These are phyloP conservation scores for Paratinospora sagittata DNA, from an alignment of 164 flowering plant species.

Conservation along the genomic window DNA sequence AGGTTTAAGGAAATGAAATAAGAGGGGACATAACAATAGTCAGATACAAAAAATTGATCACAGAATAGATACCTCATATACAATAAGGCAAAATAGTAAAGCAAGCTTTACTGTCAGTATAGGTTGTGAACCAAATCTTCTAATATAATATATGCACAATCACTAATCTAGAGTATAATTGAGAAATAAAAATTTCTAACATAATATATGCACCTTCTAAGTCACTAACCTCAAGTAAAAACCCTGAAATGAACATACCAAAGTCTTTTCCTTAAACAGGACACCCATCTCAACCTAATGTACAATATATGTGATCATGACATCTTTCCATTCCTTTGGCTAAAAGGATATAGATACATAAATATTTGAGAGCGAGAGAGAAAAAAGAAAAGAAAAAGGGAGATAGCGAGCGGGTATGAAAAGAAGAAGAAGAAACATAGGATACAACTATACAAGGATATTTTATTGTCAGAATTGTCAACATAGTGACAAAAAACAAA, in stretches of 20 bases:
- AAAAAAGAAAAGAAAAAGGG: neutral
- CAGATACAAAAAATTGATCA: neutral
- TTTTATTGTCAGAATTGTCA: neutral
- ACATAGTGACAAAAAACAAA: neutral
- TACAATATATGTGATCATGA: neutral
- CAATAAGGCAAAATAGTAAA: neutral
- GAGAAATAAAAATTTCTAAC: neutral
- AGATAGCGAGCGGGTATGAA: too few relatives aligned
- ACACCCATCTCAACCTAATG: neutral
- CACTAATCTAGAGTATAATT: neutral
- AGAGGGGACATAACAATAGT: neutral
- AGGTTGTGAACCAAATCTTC: neutral
- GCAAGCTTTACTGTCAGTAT: constrained; percentile 3
- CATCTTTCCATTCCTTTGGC: too few relatives aligned
- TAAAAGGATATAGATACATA: too few relatives aligned
- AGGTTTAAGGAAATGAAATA: constrained; percentile 8
- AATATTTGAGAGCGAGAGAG: neutral
- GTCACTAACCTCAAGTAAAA: neutral
- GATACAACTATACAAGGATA: neutral
- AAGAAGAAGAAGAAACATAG: neutral
- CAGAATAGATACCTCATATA: neutral
- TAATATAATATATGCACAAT: neutral
- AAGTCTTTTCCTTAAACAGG: neutral
- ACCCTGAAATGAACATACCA: neutral
- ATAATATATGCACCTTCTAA: neutral